Percentiles rank a stretch among this genome's conserved stretches.
Conservation (phyloP, 768 basidiomycete genomes). For the Leccinum aurantiacum region DNA sequence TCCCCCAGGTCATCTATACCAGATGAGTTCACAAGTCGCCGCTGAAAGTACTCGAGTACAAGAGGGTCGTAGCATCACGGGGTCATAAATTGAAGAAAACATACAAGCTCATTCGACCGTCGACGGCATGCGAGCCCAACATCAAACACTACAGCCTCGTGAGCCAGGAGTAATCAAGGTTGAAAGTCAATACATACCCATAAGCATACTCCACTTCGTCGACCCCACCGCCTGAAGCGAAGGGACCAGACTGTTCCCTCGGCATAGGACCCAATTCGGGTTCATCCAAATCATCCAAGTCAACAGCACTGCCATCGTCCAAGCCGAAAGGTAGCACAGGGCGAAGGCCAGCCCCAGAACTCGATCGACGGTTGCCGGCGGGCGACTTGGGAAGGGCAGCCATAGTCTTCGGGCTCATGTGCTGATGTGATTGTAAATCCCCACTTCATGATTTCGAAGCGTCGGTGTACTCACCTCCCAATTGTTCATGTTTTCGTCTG, state of each 20-base stretch:
- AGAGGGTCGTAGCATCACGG: not conserved
- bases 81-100: not conserved
- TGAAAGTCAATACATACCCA: conserved; percentile 50
- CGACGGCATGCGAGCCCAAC: not conserved
- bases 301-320: conserved; percentile 73
- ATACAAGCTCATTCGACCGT: not conserved
- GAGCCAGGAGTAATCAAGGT: conserved; percentile 2
- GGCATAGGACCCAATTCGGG: conserved; percentile 74
- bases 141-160: conserved; percentile 26
- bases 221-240: conserved; percentile 77
- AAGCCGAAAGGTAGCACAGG: conserved; percentile 78
- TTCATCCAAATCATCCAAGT: conserved; percentile 71
- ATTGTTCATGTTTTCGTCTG: conserved; percentile 85
- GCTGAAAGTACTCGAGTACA: not conserved
- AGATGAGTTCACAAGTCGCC: not conserved
- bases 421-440: conserved; percentile 44
- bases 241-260: conserved; percentile 69
- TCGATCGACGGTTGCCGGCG: conserved; percentile 75
- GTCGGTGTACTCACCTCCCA: conserved; percentile 75
- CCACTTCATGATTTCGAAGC: not conserved
- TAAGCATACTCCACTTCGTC: conserved; percentile 91
- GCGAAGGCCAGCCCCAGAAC: conserved; percentile 79
- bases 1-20: not conserved
- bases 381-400: conserved; percentile 91
- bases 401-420: conserved; percentile 96